These are phyloP conservation scores for Tagetes erecta DNA, from an alignment of 129 eudicot genomes.

Conservation along the genomic window DNA sequence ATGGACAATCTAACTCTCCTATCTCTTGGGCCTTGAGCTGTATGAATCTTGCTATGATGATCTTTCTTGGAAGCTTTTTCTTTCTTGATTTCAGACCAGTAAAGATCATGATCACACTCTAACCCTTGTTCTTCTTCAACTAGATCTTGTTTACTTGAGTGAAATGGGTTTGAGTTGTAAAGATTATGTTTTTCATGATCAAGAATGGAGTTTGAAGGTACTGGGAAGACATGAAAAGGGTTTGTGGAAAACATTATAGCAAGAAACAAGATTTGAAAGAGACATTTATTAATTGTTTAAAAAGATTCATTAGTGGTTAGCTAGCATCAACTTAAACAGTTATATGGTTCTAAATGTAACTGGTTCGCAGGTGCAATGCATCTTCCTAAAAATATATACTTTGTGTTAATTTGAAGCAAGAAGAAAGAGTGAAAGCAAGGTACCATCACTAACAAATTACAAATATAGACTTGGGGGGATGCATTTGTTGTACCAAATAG, in stretches of 20 bases:
- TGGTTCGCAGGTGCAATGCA: slow-evolving; percentile 12
- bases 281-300: slow-evolving; percentile 18
- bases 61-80: slow-evolving; percentile 38
- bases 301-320: slow-evolving; percentile 13
- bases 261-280: slow-evolving; percentile 14
- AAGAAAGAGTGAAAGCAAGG: slow-evolving; percentile 10
- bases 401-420: not conserved
- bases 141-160: slow-evolving; percentile 8
- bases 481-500: no score
- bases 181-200: slow-evolving; percentile 22
- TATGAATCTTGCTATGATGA: slow-evolving; percentile 59
- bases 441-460: no score
- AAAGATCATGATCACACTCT: slow-evolving; percentile 4
- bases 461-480: no score
- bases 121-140: slow-evolving; percentile 33
- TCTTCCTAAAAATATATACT: slow-evolving; percentile 15
- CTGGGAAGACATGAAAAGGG: slow-evolving; percentile 34
- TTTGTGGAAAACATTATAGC: slow-evolving; percentile 34
- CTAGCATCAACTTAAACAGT: slow-evolving; percentile 11
- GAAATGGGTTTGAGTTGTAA: slow-evolving; percentile 23
- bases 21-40: slow-evolving; percentile 51
- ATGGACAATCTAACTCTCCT: slow-evolving; percentile 52
- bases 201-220: slow-evolving; percentile 25
- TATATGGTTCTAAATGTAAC: no score
- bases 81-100: slow-evolving; percentile 2